Conservation (phyloP, 345 rosid genomes). For the Gynandropsis gynandra region DNA sequence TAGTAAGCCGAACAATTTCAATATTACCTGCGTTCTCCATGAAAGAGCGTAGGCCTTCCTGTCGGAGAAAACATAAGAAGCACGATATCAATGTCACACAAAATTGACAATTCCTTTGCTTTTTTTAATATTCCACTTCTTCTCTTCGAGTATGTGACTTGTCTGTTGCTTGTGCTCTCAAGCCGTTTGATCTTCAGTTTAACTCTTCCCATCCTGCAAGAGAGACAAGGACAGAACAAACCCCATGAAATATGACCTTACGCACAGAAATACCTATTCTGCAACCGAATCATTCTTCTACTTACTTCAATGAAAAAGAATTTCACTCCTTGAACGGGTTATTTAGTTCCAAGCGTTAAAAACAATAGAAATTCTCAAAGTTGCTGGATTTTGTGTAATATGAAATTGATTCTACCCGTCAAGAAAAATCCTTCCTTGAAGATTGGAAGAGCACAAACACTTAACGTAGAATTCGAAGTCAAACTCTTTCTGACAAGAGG, state of each 20-base stretch:
- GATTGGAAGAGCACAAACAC: not conserved
- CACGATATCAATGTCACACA: conserved; percentile 74
- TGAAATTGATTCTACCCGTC: conserved; percentile 8
- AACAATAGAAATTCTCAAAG: not conserved
- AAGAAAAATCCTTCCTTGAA: conserved; percentile 13
- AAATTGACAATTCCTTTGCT: conserved; percentile 77
- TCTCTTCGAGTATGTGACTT: conserved; percentile 77
- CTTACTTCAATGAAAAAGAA: conserved; percentile 18
- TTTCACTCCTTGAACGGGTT: conserved; percentile 3
- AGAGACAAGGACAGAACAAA: not conserved
- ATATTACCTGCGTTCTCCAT: conserved; percentile 62
- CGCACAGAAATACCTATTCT: not conserved
- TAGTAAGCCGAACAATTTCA: not conserved
- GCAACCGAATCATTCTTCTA: not conserved
- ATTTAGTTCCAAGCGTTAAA: not conserved
- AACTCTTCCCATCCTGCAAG: conserved; percentile 73
- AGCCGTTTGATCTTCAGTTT: conserved; percentile 80
- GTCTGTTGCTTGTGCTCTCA: conserved; percentile 66
- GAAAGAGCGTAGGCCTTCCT: conserved; percentile 61
- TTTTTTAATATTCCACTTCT: conserved; percentile 83
- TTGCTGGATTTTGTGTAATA: not conserved
- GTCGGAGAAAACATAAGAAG: conserved; percentile 91
- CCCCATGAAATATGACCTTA: not conserved
- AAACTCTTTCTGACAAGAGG: conserved; percentile 19
- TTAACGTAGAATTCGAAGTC: conserved; percentile 5